Evolutionary conservation across 768 basidiomycete genomes (phyloP).

Genomic region (Agrocybe pediades): DNA sequence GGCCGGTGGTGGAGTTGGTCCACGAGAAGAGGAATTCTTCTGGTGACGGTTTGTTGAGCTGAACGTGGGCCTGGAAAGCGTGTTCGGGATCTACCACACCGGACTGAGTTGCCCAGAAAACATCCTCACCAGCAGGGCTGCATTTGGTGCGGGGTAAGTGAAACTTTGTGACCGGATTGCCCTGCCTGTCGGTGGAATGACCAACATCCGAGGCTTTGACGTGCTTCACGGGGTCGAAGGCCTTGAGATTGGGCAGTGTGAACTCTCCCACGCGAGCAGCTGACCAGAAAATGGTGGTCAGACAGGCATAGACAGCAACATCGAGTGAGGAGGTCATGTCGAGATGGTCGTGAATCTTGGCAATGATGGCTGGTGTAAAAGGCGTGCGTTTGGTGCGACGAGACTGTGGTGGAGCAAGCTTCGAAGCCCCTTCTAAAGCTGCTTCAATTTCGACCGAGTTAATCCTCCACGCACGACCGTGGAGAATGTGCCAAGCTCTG

Average conservation of each 20-base stretch:
- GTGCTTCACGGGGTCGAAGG: conserved; percentile 30
- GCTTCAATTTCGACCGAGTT: conserved; percentile 23
- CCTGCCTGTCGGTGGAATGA: background rate
- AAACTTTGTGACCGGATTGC: background rate
- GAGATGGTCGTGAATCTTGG: conserved; percentile 19
- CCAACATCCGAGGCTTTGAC: conserved; percentile 25
- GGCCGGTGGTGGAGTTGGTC: background rate
- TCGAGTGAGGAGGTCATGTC: conserved; percentile 30
- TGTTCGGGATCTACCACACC: background rate
- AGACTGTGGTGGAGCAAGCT: conserved; percentile 28
- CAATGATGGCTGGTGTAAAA: conserved; percentile 26
- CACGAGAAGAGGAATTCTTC: background rate
- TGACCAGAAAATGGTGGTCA: conserved; percentile 39
- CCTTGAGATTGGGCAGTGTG: conserved; percentile 29
- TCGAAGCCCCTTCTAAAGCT: conserved; percentile 28
- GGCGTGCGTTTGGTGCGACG: conserved; percentile 30
- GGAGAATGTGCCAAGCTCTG: conserved; percentile 39
- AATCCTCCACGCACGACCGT: conserved; percentile 17
- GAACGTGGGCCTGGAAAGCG: background rate
- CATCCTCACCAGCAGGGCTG: background rate
- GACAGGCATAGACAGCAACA: conserved; percentile 36
- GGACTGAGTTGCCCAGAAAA: background rate
- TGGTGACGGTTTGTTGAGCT: background rate
- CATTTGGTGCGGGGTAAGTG: background rate
- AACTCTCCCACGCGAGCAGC: conserved; percentile 36